Base-by-base conservation (phyloP, 2,329 filamentous ascomycete genomes). In the Lasiodiplodia citricola region DNA sequence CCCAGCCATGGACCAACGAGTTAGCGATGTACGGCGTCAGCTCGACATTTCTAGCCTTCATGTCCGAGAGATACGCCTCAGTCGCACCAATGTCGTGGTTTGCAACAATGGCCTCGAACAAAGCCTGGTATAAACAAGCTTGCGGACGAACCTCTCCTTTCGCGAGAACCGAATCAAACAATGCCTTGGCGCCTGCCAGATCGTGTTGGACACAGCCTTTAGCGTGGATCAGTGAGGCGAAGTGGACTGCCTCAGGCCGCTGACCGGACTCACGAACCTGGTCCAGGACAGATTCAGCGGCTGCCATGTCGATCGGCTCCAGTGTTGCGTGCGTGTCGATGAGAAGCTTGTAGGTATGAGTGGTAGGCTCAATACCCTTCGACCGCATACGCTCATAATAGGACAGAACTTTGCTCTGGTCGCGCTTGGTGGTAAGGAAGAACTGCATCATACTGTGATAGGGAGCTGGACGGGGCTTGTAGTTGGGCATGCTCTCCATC, bases 401-500 rank as follows among this genome's bases (percentile, higher is more conserved):
- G 38, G 90, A 87, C 28, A 99, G 86, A 5, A 97, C 95, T 88
- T 98, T 98, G 80, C 86, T 84, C 83, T 96, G 95, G 80, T 99
- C 95, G 66, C 94, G 93, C 88, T 98, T 98, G 67, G 95, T 98
- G 68, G 93, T 97, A 73, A 98, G 86, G 88, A 98, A 99, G 84
- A 97, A 98, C 79, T 99, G 96, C 89, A 99, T 99, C 90, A 99
- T 92, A 81, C 93, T 97, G 85, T 99, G 97, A 86, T 99, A 99
- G 0, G 96, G 96, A 28, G 96, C 96, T 31, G 96, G 94, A 11
- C 96, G 91, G 51, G 96, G 93, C 85, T 97, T 98, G 88, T 99
- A 99, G 84, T 99, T 99, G 68, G 94, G 91, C 91, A 97, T 97
- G 57, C 91, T 89, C 84, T 99, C 96, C 96, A 99, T 99, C 84